These are phyloP conservation scores for Climacium dendroides DNA, from an alignment of 225 moss, liverwort and hornwort species.

Conservation along the genomic window DNA sequence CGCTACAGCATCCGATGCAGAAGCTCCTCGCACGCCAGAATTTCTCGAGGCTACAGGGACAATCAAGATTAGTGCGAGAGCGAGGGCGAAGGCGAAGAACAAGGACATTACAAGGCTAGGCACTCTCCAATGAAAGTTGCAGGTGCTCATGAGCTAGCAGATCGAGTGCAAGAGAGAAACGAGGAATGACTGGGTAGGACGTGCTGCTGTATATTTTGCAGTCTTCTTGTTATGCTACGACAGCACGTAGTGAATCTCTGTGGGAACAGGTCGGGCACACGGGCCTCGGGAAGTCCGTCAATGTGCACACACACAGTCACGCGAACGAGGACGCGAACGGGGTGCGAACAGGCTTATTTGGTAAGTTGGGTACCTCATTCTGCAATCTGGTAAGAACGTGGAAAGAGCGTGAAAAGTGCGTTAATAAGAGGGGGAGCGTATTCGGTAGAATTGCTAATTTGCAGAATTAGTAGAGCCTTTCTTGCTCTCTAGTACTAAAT, in stretches of 20 bases:
- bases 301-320: neutral
- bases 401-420: too few species aligned
- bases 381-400: too few species aligned
- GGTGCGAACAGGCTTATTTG: too few species aligned
- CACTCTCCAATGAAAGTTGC: neutral
- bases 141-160: neutral
- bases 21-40: neutral
- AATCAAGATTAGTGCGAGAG: neutral
- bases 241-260: neutral
- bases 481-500: too few species aligned
- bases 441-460: too few species aligned
- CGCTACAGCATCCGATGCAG: neutral
- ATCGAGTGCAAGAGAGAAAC: neutral
- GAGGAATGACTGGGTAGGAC: neutral
- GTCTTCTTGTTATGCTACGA: neutral
- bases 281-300: neutral
- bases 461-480: too few species aligned
- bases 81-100: neutral
- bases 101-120: neutral
- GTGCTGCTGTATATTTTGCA: neutral
- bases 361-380: too few species aligned
- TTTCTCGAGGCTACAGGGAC: neutral
- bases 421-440: too few species aligned
- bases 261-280: neutral
- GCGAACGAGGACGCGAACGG: too few species aligned